A percentile compares a stretch with the other conserved stretches of the same genome.
phyloP scores from a whole-genome alignment of 78 protist species.

The Tieghemostelium lacteum region DNA sequence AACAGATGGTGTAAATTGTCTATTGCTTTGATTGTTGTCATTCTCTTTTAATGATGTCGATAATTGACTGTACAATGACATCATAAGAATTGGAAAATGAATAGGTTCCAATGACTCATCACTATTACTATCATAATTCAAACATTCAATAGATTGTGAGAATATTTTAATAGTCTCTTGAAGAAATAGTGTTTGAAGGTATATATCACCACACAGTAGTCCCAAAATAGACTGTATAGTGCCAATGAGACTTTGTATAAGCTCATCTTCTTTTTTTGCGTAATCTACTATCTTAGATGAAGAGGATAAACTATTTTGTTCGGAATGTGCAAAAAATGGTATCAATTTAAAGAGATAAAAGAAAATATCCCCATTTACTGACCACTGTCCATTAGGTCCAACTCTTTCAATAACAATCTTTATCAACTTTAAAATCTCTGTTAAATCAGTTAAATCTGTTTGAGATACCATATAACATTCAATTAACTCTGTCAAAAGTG shows the following conservation, averaged over 20 bases:
- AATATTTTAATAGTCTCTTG: conserved; percentile 32
- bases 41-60: too few species aligned
- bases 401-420: neutral
- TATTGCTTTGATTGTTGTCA: neutral
- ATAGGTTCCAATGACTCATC: too few species aligned
- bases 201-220: neutral
- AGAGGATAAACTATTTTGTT: neutral
- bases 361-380: conserved; percentile 36
- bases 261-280: neutral
- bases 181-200: conserved; percentile 9
- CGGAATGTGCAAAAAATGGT: conserved; percentile 25
- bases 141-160: too few species aligned
- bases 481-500: neutral
- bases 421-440: conserved; percentile 13
- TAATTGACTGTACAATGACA: too few species aligned
- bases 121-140: too few species aligned
- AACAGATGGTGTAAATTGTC: neutral
- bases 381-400: conserved; percentile 27
- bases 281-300: neutral
- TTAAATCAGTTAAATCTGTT: neutral
- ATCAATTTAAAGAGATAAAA: conserved; percentile 54
- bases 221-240: conserved; percentile 3
- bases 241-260: conserved; percentile 6
- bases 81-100: too few species aligned
- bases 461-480: neutral